Evolutionary conservation across 2,329 filamentous ascomycete genomes (phyloP), one percentile per base, ranked within the genome.

Genomic region (Juglanconis sp.): DNA sequence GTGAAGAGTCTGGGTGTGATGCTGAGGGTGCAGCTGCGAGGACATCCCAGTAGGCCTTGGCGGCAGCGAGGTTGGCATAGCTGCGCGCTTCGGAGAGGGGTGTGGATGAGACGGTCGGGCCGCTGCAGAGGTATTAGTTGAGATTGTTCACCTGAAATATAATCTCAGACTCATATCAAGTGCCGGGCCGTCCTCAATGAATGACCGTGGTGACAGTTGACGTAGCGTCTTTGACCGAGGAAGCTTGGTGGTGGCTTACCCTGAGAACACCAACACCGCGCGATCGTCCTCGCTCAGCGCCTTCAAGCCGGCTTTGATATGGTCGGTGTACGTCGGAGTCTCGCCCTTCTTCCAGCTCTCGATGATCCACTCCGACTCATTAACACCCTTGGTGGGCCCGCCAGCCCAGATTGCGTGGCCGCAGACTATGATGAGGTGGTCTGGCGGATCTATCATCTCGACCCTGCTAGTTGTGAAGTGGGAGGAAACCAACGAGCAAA

Each of bases 321-420:
- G 93, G 46, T 82, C 74, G n/a, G 90, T 81, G 70, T 94, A 96
- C 0, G 91, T 96, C 5, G 83, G 82, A 3, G 89, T 90, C 73
- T 96, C 91, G 60, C 88, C 88, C 24, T 75, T 78, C 70, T 96
- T 92, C 69, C 95, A 96, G 36, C 81, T 77, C 56, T 91, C 87
- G 15, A 96, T 87, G 35, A 92, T 79, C 87, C 88, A 91, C 70
- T 90, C 86, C 5, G 75, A 64, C 69, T 89, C 86, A 61, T 82
- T 75, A 24, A 70, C 64, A 38, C 86, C 86, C 1, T 73, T 72
- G 1, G 74, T 73, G 2, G 79, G 76, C 0, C 86, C 85, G 32
- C 87, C 87, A 13, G 79, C 74, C 80, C 89, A 96, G 60, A 94
- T 91, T 34, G 86, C 90, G 74, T 96, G 92, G 71, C 92, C 93